Evolutionary conservation across 352 stramenopile genomes (phyloP), one percentile per base, ranked within the genome.

Genomic region (Globisporangium nagaii): DNA sequence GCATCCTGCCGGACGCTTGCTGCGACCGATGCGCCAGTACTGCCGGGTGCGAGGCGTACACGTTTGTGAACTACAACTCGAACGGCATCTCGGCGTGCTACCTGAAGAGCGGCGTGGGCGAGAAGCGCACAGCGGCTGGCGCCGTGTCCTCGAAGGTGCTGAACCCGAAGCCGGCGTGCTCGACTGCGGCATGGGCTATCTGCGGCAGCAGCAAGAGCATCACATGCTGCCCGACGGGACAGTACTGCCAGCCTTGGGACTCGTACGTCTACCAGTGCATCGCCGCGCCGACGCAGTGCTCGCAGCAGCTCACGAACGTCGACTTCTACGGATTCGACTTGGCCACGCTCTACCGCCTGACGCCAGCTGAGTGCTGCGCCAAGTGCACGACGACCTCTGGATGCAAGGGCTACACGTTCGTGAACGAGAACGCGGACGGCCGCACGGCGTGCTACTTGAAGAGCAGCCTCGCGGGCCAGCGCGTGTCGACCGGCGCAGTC

Each of bases 161-260:
- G 50, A 45, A 34, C 25, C 32, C 53, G 5, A 53, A 41, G 8
- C n/a, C 28, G 4, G 45, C 46, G n/a, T 70, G 63, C 32, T 9
- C 47, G n/a, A 71, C 58, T 4, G 28, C 46, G 8, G 32, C 53
- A 2, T 60, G 63, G 35, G 56, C n/a, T 27, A 58, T 47, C 5
- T 71, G 64, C 36, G 65, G 65, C 32, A 59, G 52, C 22, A 31
- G 19, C 35, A 56, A 20, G 15, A 58, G 52, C n/a, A 50, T 66
- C 2, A 47, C 39, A 20, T 84, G 73, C 62, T 83, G 73, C 15
- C 62, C 69, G 2, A 52, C 40, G 17, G 61, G 56, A 30, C 58
- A 65, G 47, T 83, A 79, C 67, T 83, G 72, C 57, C 69, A 73
- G 51, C 69, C 72, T 1, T 83, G 72, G 69, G 62, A 78, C 60